Percentiles rank a stretch among this genome's conserved stretches.
phyloP scores from a whole-genome alignment of 305 asterid species.

The Rubia balearica region DNA sequence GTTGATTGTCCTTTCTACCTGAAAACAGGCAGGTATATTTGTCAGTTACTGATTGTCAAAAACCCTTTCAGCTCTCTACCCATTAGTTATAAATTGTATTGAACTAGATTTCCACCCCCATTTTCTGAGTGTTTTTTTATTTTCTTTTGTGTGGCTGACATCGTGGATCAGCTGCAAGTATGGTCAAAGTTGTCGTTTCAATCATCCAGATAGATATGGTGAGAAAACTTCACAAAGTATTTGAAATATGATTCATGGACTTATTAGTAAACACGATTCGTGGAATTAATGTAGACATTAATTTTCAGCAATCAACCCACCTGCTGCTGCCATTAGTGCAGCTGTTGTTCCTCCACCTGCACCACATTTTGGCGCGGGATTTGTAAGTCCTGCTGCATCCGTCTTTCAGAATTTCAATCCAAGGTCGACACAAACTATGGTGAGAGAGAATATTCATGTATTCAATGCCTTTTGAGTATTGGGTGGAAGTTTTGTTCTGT shows the following conservation, averaged over 20 bases:
- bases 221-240: slow-evolving; percentile 10
- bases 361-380: slow-evolving; percentile 53
- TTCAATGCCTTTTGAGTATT: slow-evolving; percentile 7
- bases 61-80: background rate
- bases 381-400: slow-evolving; percentile 60
- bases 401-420: slow-evolving; percentile 62
- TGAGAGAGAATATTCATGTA: slow-evolving; percentile 23
- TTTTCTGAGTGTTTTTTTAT: slow-evolving; percentile 14
- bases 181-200: slow-evolving; percentile 87
- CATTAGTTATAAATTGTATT: background rate
- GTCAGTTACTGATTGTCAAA: slow-evolving; percentile 11
- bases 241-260: background rate
- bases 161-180: slow-evolving; percentile 73
- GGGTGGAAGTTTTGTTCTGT: slow-evolving; percentile 2
- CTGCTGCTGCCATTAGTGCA: slow-evolving; percentile 52
- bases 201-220: slow-evolving; percentile 88
- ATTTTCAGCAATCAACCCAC: slow-evolving; percentile 34
- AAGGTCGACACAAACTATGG: slow-evolving; percentile 63
- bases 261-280: slow-evolving; percentile 4
- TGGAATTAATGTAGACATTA: background rate
- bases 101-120: background rate
- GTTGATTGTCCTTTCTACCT: slow-evolving; percentile 94
- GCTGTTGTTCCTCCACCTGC: slow-evolving; percentile 58
- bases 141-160: slow-evolving; percentile 15
- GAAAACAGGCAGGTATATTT: slow-evolving; percentile 93